phyloP scores from a whole-genome alignment of 371 early-diverging fungal genomes.

The Parasitella parasitica region DNA sequence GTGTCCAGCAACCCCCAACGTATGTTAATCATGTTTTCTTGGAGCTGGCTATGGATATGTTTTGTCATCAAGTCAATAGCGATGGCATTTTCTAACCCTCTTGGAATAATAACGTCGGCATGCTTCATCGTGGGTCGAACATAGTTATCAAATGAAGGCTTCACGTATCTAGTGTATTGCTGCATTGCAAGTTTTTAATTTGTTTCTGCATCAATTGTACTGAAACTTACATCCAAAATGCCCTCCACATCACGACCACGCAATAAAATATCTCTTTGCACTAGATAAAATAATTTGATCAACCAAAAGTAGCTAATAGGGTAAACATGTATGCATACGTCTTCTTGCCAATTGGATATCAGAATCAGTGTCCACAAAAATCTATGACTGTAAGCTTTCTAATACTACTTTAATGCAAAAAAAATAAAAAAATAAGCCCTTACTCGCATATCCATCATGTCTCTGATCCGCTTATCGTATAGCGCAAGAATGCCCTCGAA shows the following conservation, averaged over 20 bases:
- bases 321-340: constrained; percentile 48
- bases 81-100: constrained; percentile 86
- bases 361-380: constrained; percentile 94
- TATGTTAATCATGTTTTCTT: constrained; percentile 67
- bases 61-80: constrained; percentile 91
- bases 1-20: constrained; percentile 64
- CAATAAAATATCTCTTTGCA: constrained; percentile 87
- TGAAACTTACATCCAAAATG: constrained; percentile 61
- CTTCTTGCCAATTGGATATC: constrained; percentile 89
- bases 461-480: constrained; percentile 75
- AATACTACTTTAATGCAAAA: constrained; percentile 7
- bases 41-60: constrained; percentile 80
- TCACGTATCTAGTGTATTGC: constrained; percentile 90
- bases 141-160: constrained; percentile 87
- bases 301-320: background rate
- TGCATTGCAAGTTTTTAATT: constrained; percentile 6
- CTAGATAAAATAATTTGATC: background rate
- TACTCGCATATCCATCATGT: constrained; percentile 90
- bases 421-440: background rate
- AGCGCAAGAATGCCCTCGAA: constrained; percentile 94
- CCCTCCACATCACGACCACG: constrained; percentile 84
- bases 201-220: background rate
- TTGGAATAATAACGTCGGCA: constrained; percentile 88
- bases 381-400: constrained; percentile 29
- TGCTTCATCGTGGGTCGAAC: constrained; percentile 87